Evolutionary conservation across 352 stramenopile genomes (phyloP).

Genomic region (Phytopythium boreale): DNA sequence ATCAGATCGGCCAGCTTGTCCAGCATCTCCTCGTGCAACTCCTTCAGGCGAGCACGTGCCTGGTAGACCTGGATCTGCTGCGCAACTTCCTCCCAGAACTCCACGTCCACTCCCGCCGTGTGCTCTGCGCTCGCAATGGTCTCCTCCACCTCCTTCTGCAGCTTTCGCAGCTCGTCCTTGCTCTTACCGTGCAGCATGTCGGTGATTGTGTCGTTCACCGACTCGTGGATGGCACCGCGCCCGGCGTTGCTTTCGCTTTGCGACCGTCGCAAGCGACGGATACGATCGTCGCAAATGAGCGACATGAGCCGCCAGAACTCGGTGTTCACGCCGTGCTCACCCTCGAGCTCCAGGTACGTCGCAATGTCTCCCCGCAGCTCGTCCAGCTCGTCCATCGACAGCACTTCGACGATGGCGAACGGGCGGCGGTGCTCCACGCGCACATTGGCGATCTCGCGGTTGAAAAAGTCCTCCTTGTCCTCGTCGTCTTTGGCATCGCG

Average conservation of each 20-base stretch:
- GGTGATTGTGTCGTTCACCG: slow-evolving; percentile 85
- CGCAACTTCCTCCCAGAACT: slow-evolving; percentile 94
- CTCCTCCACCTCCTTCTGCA: slow-evolving; percentile 60
- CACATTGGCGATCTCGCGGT: slow-evolving; percentile 38
- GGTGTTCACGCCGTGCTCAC: slow-evolving; percentile 44
- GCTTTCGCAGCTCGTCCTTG: slow-evolving; percentile 33
- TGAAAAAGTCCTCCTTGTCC: slow-evolving; percentile 31
- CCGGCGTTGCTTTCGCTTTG: slow-evolving; percentile 72
- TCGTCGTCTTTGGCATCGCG: slow-evolving; percentile 66
- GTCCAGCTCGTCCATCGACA: slow-evolving; percentile 76
- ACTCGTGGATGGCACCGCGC: slow-evolving; percentile 79
- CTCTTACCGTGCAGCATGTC: slow-evolving; percentile 89
- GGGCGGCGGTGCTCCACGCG: slow-evolving; percentile 81
- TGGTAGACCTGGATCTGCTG: slow-evolving; percentile 92
- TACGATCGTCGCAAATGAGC: slow-evolving; percentile 75
- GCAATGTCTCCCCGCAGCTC: slow-evolving; percentile 88
- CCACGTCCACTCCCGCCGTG: slow-evolving; percentile 80
- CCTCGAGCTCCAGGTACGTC: slow-evolving; percentile 87
- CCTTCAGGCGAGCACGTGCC: slow-evolving; percentile 81
- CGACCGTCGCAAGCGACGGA: slow-evolving; percentile 47
- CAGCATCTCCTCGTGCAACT: slow-evolving; percentile 95
- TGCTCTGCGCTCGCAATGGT: slow-evolving; percentile 59
- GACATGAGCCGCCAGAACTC: slow-evolving; percentile 88
- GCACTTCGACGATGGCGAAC: slow-evolving; percentile 67
- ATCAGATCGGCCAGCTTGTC: slow-evolving; percentile 90